These are phyloP conservation scores for Aspergillus sergii DNA, from an alignment of 2,329 filamentous ascomycete species.

Conservation along the genomic window DNA sequence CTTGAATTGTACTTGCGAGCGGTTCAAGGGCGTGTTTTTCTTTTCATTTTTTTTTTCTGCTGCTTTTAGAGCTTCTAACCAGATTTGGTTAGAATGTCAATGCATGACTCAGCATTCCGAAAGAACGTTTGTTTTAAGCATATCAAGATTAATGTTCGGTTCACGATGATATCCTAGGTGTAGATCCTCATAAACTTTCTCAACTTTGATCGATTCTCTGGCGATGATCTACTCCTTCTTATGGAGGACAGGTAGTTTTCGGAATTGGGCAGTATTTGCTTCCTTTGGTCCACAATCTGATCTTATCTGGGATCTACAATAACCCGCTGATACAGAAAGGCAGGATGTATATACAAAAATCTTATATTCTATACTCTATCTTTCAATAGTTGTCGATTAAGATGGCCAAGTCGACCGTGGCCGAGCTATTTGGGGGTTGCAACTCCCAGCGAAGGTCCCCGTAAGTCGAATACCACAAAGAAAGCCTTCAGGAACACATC, in stretches of 20 bases:
- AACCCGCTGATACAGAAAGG: background rate
- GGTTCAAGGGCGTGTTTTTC: background rate
- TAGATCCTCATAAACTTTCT: background rate
- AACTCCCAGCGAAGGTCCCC: conserved; percentile 54
- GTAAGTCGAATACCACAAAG: conserved; percentile 62
- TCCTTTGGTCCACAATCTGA: background rate
- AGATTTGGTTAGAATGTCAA: background rate
- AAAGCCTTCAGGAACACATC: conserved; percentile 63
- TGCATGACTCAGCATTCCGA: conserved; percentile 3
- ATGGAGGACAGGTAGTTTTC: background rate
- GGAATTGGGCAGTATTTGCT: background rate
- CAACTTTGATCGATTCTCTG: background rate
- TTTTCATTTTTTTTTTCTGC: conserved; percentile 5
- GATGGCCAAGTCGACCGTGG: too few relatives aligned
- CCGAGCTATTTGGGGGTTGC: conserved; percentile 41
- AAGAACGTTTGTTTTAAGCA: background rate
- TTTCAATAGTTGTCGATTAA: background rate
- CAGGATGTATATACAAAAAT: background rate
- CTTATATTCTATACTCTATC: background rate
- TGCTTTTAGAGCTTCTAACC: background rate
- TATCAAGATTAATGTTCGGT: too few relatives aligned
- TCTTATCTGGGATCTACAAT: background rate
- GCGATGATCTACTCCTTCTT: background rate
- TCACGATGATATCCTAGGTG: background rate
- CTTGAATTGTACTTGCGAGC: conserved; percentile 1